Evolutionary conservation across 1,284 basidiomycete species (phyloP), one percentile per base, ranked within the genome.

Genomic region (Puccinia novopanici): DNA sequence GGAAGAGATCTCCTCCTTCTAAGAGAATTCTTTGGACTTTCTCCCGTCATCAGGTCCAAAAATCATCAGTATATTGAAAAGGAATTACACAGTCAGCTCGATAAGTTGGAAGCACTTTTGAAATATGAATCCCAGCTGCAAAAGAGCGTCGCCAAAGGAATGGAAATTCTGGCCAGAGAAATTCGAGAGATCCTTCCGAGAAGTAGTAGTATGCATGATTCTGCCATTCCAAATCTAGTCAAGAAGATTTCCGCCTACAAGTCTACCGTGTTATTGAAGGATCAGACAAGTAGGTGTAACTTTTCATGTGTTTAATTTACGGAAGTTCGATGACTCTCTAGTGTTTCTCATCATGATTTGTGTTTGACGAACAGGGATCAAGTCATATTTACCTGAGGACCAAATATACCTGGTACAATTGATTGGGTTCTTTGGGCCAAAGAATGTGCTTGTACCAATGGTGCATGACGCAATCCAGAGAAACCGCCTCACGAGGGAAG

Each of bases 341-440:
- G 4, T 52, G 9, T 10, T 4, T 12, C 9, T 4, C 19, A 19
- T 52, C 19, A 12, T 52, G 19, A 19, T n/a, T n/a, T n/a, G n/a
- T n/a, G 4, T 52, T 52, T 57, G 55, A 57, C 55, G 5, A 3
- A 57, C 15, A 57, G 55, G 8, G 4, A 57, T 57, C 22, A 8
- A 57, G 24, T 6, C 15, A 15, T 57, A 27, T 27, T 30, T 57
- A 30, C 24, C 55, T 24, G 24, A 24, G n/a, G 55, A 57, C 4
- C 55, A 57, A 57, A 30, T 27, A 57, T 57, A 57, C 24, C 15
- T 57, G n/a, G n/a, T n/a, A n/a, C n/a, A n/a, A n/a, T n/a, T n/a
- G n/a, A n/a, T n/a, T n/a, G n/a, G n/a, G n/a, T 30, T 57, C 55
- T 57, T 57, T 57, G 55, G 55, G 27, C 55, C 55, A 3, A 57